A percentile compares a stretch with the other conserved stretches of the same genome.
phyloP scores from a whole-genome alignment of 2,329 filamentous ascomycete genomes.

The Torrubiellomyces zombiae region DNA sequence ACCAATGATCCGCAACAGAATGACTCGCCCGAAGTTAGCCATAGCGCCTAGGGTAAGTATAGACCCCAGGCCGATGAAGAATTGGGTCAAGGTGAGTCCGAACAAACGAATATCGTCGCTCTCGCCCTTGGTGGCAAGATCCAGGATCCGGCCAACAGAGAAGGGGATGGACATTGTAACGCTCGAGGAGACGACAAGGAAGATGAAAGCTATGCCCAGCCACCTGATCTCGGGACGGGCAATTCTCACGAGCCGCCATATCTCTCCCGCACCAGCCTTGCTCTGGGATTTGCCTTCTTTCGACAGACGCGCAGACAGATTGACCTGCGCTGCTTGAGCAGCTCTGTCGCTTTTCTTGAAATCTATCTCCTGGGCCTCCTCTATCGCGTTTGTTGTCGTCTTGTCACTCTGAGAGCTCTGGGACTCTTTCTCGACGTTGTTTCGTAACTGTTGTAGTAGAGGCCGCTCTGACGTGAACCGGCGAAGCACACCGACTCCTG shows the following conservation, averaged over 20 bases:
- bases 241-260: constrained; percentile 78
- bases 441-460: constrained; percentile 11
- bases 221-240: constrained; percentile 70
- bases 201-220: constrained; percentile 62
- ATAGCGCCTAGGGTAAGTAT: constrained; percentile 70
- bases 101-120: constrained; percentile 56
- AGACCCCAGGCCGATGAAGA: constrained; percentile 65
- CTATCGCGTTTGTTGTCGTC: constrained; percentile 14
- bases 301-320: constrained; percentile 71
- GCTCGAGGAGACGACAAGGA: constrained; percentile 74
- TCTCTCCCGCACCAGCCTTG: constrained; percentile 52
- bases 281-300: constrained; percentile 53
- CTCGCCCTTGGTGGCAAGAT: constrained; percentile 64
- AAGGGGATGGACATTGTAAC: constrained; percentile 96
- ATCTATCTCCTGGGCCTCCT: constrained; percentile 19
- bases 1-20: constrained; percentile 83
- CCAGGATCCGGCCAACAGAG: constrained; percentile 88
- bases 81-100: constrained; percentile 69
- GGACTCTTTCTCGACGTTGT: constrained; percentile 15
- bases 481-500: too few relatives aligned
- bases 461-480: too few relatives aligned
- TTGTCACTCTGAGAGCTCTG: constrained; percentile 17
- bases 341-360: constrained; percentile 67
- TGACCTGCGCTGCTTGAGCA: constrained; percentile 71
- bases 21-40: constrained; percentile 87